Percentiles rank a stretch among this genome's conserved stretches.
Conservation (phyloP, 306 rosid species). For the Castanea sativa region DNA sequence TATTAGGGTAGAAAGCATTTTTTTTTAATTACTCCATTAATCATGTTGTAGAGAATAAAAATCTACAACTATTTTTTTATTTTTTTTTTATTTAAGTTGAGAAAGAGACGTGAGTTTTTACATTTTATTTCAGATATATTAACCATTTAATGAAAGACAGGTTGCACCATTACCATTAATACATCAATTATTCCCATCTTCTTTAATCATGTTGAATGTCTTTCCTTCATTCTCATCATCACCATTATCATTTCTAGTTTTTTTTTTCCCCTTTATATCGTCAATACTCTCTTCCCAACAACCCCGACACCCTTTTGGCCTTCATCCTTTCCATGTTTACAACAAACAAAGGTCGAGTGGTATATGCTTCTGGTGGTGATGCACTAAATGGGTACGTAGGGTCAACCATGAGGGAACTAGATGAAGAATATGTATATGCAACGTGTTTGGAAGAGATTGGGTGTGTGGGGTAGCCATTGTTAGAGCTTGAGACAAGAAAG, state of each 20-base stretch:
- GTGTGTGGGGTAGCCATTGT: background rate
- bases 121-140: too few relatives aligned
- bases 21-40: too few relatives aligned
- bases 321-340: too few relatives aligned
- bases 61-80: too few relatives aligned
- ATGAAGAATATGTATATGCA: background rate
- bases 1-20: too few relatives aligned
- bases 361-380: background rate
- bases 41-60: too few relatives aligned
- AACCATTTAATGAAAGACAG: too few relatives aligned
- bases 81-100: too few relatives aligned
- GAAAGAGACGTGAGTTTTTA: too few relatives aligned
- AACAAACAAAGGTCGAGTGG: background rate
- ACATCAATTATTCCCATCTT: background rate
- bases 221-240: background rate
- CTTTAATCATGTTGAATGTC: background rate
- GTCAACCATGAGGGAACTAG: background rate
- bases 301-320: too few relatives aligned
- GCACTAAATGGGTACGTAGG: background rate
- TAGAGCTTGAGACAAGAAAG: constrained; percentile 20
- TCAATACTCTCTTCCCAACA: background rate
- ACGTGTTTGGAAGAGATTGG: background rate
- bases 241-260: background rate
- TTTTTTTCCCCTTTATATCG: background rate
- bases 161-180: background rate